Conservation (phyloP, 148 eudicot genomes). For the Rhododendron mucronatum region DNA sequence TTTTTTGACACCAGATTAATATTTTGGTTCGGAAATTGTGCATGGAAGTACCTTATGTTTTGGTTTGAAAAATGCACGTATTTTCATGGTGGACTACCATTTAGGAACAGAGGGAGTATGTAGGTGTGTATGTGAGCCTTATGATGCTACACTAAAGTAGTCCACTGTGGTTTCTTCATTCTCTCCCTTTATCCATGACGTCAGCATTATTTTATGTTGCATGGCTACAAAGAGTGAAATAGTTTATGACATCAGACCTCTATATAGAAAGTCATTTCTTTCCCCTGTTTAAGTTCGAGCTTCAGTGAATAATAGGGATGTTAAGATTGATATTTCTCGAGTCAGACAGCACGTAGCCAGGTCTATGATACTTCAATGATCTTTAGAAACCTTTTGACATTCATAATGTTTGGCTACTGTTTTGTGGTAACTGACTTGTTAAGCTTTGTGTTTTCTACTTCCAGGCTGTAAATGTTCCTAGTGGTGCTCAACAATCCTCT, state of each 20-base stretch:
- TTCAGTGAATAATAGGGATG: not conserved
- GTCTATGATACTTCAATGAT: not conserved
- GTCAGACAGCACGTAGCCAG: not conserved
- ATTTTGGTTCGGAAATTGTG: too few relatives aligned
- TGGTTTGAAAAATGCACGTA: too few relatives aligned
- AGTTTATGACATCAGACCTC: not conserved
- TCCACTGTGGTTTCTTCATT: not conserved
- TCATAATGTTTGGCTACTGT: not conserved
- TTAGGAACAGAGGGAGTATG: not conserved
- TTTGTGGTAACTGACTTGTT: not conserved
- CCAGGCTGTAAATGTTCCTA: constrained; percentile 43
- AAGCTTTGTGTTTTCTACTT: not conserved
- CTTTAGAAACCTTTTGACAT: not conserved
- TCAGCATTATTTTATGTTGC: not conserved
- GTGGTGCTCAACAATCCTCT: constrained; percentile 45
- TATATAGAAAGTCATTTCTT: not conserved
- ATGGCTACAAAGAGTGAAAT: not conserved
- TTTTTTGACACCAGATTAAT: too few relatives aligned
- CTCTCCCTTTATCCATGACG: not conserved
- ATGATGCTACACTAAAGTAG: not conserved
- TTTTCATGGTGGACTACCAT: too few relatives aligned
- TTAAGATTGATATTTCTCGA: not conserved
- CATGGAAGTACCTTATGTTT: too few relatives aligned
- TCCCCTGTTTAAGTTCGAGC: not conserved
- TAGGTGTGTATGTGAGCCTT: not conserved